Evolutionary conservation across 345 rosid genomes (phyloP).

Genomic region (Aurinia saxatilis): DNA sequence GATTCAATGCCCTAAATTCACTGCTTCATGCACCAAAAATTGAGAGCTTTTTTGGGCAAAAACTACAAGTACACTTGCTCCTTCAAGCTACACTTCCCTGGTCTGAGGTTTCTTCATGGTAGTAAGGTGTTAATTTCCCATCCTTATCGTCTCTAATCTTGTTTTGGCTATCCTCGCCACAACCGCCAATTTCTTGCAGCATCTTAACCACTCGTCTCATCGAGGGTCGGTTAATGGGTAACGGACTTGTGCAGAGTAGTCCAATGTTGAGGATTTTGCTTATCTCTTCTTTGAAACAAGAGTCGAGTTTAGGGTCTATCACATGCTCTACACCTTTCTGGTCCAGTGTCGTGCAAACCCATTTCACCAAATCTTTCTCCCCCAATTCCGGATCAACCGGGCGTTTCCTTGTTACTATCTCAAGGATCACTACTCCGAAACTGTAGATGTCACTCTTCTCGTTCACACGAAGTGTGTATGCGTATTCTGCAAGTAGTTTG

Average conservation of each 20-base stretch:
- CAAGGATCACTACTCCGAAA: constrained; percentile 91
- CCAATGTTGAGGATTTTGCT: constrained; percentile 84
- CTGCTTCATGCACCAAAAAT: constrained; percentile 26
- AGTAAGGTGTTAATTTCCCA: constrained; percentile 86
- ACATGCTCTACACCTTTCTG: constrained; percentile 81
- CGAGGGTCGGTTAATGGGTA: constrained; percentile 90
- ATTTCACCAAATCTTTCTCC: constrained; percentile 91
- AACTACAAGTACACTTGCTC: background rate
- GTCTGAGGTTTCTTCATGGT: constrained; percentile 75
- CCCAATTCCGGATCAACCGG: constrained; percentile 81
- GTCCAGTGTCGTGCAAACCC: constrained; percentile 74
- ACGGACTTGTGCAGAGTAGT: constrained; percentile 75
- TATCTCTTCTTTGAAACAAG: constrained; percentile 79
- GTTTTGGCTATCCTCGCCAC: constrained; percentile 29
- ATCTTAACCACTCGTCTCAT: constrained; percentile 94
- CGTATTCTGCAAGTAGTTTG: constrained; percentile 62
- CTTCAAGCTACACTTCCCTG: constrained; percentile 76
- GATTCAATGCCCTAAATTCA: constrained; percentile 17
- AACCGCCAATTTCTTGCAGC: constrained; percentile 68
- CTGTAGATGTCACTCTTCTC: constrained; percentile 99
- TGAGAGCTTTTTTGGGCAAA: constrained; percentile 10
- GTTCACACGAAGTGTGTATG: constrained; percentile 92
- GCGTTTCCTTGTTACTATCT: constrained; percentile 75
- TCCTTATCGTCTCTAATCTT: constrained; percentile 32
- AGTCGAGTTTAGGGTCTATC: constrained; percentile 68